Evolutionary conservation across 805 yeast species (phyloP).

Genomic region (Sugiyamaella marilandica): DNA sequence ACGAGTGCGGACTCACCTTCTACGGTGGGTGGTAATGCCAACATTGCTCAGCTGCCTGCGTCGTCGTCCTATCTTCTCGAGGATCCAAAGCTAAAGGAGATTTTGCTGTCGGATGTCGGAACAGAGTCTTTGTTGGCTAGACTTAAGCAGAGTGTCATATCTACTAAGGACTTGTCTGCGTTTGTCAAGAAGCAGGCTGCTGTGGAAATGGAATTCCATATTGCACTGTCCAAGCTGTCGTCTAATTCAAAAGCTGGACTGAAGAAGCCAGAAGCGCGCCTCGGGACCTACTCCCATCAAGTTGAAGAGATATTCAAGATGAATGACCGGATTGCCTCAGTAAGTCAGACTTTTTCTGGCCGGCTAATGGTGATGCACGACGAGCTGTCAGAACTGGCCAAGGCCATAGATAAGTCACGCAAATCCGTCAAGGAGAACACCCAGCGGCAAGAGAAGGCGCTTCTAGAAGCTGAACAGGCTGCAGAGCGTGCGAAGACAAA

Average conservation of each 20-base stretch:
- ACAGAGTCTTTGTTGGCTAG: slow-evolving; percentile 66
- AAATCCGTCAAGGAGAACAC: slow-evolving; percentile 80
- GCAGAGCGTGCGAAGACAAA: slow-evolving; percentile 85
- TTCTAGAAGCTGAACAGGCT: slow-evolving; percentile 68
- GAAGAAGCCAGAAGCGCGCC: slow-evolving; percentile 47
- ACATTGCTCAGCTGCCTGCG: background rate
- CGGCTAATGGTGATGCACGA: slow-evolving; percentile 82
- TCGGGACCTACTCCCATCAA: slow-evolving; percentile 61
- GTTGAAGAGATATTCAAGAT: slow-evolving; percentile 66
- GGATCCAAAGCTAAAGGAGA: slow-evolving; percentile 33
- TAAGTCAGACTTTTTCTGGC: slow-evolving; percentile 69
- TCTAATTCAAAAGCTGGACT: slow-evolving; percentile 48
- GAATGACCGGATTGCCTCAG: slow-evolving; percentile 71
- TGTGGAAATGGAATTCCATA: slow-evolving; percentile 72
- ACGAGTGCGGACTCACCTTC: background rate
- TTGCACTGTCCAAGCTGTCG: slow-evolving; percentile 68
- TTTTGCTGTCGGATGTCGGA: slow-evolving; percentile 44
- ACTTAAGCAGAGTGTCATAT: slow-evolving; percentile 70
- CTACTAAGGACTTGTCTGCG: slow-evolving; percentile 80
- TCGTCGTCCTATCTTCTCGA: slow-evolving; percentile 26
- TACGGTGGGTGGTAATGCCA: background rate
- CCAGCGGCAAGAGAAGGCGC: slow-evolving; percentile 75
- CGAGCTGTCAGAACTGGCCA: slow-evolving; percentile 67
- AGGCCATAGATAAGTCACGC: slow-evolving; percentile 65
- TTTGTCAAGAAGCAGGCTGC: slow-evolving; percentile 73